Percentiles rank a stretch among this genome's conserved stretches.
phyloP scores from a whole-genome alignment of 2,329 filamentous ascomycete genomes.

The Ambrosiella xylebori region DNA sequence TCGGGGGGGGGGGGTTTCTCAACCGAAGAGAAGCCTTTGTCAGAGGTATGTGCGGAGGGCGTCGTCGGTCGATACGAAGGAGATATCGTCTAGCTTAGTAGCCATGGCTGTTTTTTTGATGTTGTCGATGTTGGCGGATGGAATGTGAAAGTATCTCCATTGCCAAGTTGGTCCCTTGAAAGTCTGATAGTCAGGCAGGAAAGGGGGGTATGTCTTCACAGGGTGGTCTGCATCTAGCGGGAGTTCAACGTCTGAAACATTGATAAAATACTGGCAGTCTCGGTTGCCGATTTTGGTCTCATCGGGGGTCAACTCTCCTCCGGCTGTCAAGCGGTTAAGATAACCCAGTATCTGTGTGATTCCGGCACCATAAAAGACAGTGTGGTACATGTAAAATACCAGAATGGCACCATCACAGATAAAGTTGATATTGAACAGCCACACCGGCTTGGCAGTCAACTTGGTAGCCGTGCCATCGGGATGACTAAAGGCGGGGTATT shows the following conservation, averaged over 20 bases:
- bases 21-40: not conserved
- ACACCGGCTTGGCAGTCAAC: not conserved
- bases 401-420: not conserved
- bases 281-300: not conserved
- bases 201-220: not conserved
- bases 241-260: not conserved
- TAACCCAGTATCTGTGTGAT: not conserved
- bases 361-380: not conserved
- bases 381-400: not conserved
- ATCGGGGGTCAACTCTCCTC: not conserved
- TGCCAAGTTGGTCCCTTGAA: not conserved
- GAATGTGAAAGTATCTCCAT: not conserved
- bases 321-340: not conserved
- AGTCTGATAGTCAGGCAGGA: not conserved
- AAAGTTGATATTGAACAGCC: not conserved
- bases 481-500: not conserved
- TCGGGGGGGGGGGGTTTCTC: not conserved
- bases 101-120: not conserved
- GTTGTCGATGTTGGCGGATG: not conserved
- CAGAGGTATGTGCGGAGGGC: not conserved
- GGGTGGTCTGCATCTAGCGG: not conserved
- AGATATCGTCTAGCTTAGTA: not conserved
- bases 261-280: not conserved
- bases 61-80: conserved; percentile 5
- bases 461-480: not conserved